Evolutionary conservation across 768 basidiomycete genomes (phyloP).

Genomic region (Pulveroboletus sp.): DNA sequence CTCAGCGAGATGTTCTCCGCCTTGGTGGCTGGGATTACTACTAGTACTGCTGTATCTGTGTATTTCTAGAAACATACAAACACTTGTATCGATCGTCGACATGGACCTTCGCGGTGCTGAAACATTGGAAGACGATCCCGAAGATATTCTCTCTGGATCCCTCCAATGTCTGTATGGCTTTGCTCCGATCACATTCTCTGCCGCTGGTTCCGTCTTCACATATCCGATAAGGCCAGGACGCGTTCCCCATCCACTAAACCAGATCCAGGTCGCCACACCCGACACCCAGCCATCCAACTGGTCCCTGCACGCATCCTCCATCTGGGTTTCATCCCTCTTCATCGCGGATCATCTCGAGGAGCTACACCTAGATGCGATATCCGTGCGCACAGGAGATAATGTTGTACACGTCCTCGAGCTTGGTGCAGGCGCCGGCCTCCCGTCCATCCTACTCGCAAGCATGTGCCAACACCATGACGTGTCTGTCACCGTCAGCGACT

Average conservation of each 20-base stretch:
- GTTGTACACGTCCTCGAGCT: conserved; percentile 57
- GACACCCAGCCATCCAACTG: conserved; percentile 69
- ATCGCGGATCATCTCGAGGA: conserved; percentile 62
- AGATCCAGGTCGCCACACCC: conserved; percentile 53
- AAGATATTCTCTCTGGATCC: conserved; percentile 68
- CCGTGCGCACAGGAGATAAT: conserved; percentile 7
- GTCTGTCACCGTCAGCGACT: conserved; percentile 60
- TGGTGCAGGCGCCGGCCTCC: conserved; percentile 73
- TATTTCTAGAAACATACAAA: background rate
- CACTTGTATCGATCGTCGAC: background rate
- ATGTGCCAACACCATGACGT: conserved; percentile 35
- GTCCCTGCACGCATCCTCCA: conserved; percentile 73
- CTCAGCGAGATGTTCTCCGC: no score
- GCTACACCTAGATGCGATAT: conserved; percentile 35
- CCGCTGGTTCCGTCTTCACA: conserved; percentile 50
- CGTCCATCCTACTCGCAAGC: conserved; percentile 65
- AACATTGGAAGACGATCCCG: conserved; percentile 38
- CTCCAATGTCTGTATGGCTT: conserved; percentile 62
- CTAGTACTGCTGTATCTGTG: no score
- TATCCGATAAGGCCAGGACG: conserved; percentile 34
- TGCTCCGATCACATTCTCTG: conserved; percentile 57
- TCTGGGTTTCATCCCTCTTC: conserved; percentile 70
- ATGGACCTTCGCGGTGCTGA: background rate
- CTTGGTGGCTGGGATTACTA: background rate
- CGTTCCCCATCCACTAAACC: conserved; percentile 9